phyloP scores from a whole-genome alignment of 495 filamentous ascomycete species.

The Neurospora sp. region DNA sequence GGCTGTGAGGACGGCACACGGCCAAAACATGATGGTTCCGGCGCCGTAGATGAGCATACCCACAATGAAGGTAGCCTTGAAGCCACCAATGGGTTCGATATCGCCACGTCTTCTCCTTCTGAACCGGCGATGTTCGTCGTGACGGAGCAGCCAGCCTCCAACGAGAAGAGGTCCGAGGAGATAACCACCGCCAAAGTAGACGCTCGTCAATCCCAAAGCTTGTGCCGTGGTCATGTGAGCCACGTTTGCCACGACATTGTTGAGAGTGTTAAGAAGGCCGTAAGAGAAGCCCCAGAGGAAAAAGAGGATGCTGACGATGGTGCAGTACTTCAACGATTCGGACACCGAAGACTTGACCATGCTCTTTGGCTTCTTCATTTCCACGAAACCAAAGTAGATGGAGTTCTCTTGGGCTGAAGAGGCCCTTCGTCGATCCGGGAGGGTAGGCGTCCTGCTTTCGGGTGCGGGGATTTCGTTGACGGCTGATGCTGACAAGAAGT shows the following conservation, averaged over 20 bases:
- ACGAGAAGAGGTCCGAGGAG: constrained; percentile 56
- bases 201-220: constrained; percentile 26
- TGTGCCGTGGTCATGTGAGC: constrained; percentile 25
- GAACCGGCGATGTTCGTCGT: constrained; percentile 38
- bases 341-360: constrained; percentile 49
- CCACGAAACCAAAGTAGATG: constrained; percentile 72
- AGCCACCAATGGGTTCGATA: constrained; percentile 32
- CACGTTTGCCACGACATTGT: constrained; percentile 41
- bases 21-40: constrained; percentile 57
- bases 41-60: constrained; percentile 45
- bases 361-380: constrained; percentile 65
- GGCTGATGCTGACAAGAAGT: neutral
- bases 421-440: neutral
- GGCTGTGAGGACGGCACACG: constrained; percentile 41
- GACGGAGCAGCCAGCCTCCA: constrained; percentile 54
- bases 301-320: constrained; percentile 67
- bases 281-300: constrained; percentile 87
- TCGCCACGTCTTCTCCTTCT: constrained; percentile 1
- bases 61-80: constrained; percentile 56
- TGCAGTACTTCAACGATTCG: constrained; percentile 42
- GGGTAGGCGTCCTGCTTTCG: neutral
- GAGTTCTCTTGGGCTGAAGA: constrained; percentile 4
- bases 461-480: neutral
- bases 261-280: constrained; percentile 59
- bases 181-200: constrained; percentile 46